Conservation (phyloP, 192 early-diverging fungal genomes). For the Backusella psychrophila region DNA sequence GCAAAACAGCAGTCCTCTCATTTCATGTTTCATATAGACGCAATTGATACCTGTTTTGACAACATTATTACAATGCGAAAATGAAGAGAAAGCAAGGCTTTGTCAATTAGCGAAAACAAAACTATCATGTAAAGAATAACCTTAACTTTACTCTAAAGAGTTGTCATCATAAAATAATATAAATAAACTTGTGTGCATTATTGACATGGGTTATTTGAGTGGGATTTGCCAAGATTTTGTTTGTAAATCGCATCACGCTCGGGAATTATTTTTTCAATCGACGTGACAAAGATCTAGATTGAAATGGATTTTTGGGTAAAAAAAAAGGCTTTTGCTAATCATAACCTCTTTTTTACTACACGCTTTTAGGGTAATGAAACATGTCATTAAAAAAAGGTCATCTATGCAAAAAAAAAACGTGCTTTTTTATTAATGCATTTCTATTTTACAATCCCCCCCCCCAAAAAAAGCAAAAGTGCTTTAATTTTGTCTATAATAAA, state of each 20-base stretch:
- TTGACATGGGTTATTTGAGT: not conserved
- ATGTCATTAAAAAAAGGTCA: not conserved
- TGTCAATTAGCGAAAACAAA: not conserved
- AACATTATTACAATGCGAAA: not conserved
- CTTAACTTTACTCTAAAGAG: not conserved
- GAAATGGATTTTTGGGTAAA: not conserved
- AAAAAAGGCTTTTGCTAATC: not conserved
- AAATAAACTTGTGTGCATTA: not conserved
- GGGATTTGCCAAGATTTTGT: not conserved
- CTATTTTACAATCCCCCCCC: not conserved
- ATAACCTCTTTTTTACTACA: not conserved
- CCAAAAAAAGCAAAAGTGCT: no score
- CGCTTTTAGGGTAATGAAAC: not conserved
- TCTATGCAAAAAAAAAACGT: not conserved
- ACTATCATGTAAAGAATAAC: not conserved
- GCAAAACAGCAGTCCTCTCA: not conserved
- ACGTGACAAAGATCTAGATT: no score
- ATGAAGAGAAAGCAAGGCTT: not conserved
- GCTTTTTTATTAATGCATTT: not conserved
- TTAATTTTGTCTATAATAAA: not conserved
- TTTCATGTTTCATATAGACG: not conserved
- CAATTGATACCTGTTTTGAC: conserved; percentile 3
- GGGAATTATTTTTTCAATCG: not conserved
- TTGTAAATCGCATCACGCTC: not conserved
- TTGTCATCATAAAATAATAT: not conserved